phyloP scores from a whole-genome alignment of 148 eudicot genomes.

The Rhododendron williamsianum region DNA sequence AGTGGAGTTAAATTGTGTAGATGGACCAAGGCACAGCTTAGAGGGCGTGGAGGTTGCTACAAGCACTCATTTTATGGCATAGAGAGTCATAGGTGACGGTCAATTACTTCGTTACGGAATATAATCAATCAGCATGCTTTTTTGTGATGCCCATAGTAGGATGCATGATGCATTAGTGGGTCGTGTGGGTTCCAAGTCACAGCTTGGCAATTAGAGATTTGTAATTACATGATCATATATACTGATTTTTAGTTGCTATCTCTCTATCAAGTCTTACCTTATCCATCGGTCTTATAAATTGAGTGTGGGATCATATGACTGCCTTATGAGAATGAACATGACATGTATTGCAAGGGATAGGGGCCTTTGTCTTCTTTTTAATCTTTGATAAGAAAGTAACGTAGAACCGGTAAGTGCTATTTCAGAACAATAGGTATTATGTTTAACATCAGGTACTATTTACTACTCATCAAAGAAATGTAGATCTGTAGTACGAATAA shows the following conservation, averaged over 20 bases:
- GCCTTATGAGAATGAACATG: background rate
- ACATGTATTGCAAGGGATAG: background rate
- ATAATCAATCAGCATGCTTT: background rate
- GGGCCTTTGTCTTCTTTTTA: background rate
- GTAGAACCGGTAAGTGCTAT: background rate
- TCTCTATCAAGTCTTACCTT: background rate
- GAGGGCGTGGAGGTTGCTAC: conserved; percentile 99
- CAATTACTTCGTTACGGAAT: background rate
- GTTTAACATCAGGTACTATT: background rate
- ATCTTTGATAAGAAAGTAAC: background rate
- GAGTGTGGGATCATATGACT: background rate
- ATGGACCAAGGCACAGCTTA: conserved; percentile 96
- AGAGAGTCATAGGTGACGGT: conserved; percentile 86
- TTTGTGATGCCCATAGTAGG: background rate
- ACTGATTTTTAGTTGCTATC: background rate
- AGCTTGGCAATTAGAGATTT: background rate
- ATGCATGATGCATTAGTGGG: background rate
- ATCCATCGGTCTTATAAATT: background rate
- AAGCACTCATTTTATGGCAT: conserved; percentile 98
- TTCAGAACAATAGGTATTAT: background rate
- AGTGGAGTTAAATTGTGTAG: conserved; percentile 97
- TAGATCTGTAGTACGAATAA: background rate
- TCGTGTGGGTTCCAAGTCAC: background rate
- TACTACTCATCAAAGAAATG: background rate
- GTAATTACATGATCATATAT: background rate